These are phyloP conservation scores for maize (Zea mays) DNA, from an alignment of 176 grass and related monocot genomes.

Conservation along the genomic window Zm-B73-REFERENCE-NAM-5.0 NC_050096.1:18390501-18391000, in stretches of 20 bases:
- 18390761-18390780: neutral
- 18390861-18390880: slow-evolving; percentile 87
- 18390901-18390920: slow-evolving; percentile 80
- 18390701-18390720: neutral
- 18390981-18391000: neutral
- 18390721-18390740: neutral
- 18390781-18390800: neutral
- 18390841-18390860: slow-evolving; percentile 46
- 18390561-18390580: neutral
- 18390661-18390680: neutral
- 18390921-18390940: slow-evolving; percentile 85
- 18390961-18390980: slow-evolving; percentile 3
- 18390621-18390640: neutral
- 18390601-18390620: neutral
- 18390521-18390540: neutral
- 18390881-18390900: slow-evolving; percentile 82
- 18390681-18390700: neutral
- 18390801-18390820: neutral
- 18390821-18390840: neutral
- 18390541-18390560: neutral
- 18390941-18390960: slow-evolving; percentile 5
- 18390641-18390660: neutral
- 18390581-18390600: neutral
- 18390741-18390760: neutral
- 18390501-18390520: neutral